These are phyloP conservation scores for Sporormia fimetaria DNA, from an alignment of 495 filamentous ascomycete species.

Conservation along the genomic window DNA sequence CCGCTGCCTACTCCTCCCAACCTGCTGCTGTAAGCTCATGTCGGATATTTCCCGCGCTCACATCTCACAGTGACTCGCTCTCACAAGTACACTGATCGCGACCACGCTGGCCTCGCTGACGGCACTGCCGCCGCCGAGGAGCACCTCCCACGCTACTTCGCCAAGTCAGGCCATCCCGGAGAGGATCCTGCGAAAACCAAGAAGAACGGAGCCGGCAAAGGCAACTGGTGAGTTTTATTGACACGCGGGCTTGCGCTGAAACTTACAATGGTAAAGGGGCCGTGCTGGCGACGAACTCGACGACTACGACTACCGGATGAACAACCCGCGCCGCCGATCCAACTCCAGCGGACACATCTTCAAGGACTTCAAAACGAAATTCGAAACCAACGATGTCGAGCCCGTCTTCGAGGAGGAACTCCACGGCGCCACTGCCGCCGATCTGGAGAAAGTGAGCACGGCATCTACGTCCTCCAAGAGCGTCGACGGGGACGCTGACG, in stretches of 20 bases:
- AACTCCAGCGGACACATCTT: conserved; percentile 68
- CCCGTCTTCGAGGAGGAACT: conserved; percentile 81
- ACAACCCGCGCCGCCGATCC: conserved; percentile 80
- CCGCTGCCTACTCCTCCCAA: not conserved
- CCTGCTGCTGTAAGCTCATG: not conserved
- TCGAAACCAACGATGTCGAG: conserved; percentile 71
- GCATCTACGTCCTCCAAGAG: conserved; percentile 25
- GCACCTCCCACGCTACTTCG: conserved; percentile 80
- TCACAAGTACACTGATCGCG: conserved; percentile 82
- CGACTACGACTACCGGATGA: conserved; percentile 58
- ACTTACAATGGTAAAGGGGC: conserved; percentile 50
- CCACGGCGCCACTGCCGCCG: conserved; percentile 39
- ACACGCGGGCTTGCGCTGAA: conserved; percentile 6
- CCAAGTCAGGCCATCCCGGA: conserved; percentile 71
- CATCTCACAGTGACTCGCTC: conserved; percentile 71
- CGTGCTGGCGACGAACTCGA: conserved; percentile 69
- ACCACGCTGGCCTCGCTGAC: conserved; percentile 57
- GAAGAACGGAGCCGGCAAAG: conserved; percentile 88
- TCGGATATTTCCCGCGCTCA: conserved; percentile 9
- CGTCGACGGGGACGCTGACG: conserved; percentile 31
- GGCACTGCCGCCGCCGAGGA: conserved; percentile 55
- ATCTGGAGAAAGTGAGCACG: conserved; percentile 32
- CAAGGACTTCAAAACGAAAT: conserved; percentile 73
- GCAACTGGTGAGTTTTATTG: conserved; percentile 64
- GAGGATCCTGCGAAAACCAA: conserved; percentile 84